Evolutionary conservation across 768 basidiomycete species (phyloP).

Genomic region (Zangia roseola): DNA sequence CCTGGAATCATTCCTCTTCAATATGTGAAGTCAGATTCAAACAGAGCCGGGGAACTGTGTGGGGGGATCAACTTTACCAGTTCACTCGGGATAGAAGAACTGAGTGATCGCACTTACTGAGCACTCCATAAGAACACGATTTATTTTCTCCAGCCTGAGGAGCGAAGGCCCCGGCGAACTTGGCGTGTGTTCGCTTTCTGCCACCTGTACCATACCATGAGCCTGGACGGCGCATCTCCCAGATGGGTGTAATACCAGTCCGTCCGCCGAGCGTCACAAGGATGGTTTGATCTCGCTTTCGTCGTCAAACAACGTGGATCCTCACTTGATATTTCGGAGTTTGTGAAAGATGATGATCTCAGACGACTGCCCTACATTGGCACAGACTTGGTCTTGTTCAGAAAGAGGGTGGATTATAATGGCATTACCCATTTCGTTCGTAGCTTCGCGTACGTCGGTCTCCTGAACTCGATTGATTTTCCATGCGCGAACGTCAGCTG

Average conservation of each 20-base stretch:
- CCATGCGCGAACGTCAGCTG: too few species aligned
- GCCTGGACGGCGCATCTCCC: conserved; percentile 8
- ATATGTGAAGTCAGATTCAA: too few species aligned
- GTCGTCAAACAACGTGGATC: conserved; percentile 12
- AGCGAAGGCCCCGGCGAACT: too few species aligned
- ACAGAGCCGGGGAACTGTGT: conserved; percentile 20
- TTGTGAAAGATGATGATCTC: conserved; percentile 13
- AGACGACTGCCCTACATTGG: conserved; percentile 19
- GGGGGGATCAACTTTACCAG: conserved; percentile 16
- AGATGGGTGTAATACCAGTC: conserved; percentile 21
- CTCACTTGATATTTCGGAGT: conserved; percentile 13
- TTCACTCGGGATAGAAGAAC: conserved; percentile 1
- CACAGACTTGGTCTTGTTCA: too few species aligned
- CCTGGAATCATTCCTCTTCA: too few species aligned
- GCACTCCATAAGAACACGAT: conserved; percentile 16
- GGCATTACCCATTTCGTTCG: too few species aligned
- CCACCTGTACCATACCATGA: conserved; percentile 15
- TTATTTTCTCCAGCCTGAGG: too few species aligned
- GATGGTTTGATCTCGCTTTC: conserved; percentile 23
- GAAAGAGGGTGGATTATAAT: too few species aligned
- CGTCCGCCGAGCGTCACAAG: conserved; percentile 20
- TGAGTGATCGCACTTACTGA: conserved; percentile 6
- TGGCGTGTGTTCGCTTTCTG: conserved; percentile 18
- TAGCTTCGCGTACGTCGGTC: too few species aligned
- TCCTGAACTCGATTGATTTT: too few species aligned